Evolutionary conservation across 495 filamentous ascomycete genomes (phyloP).

Genomic region (Lasiosphaeria ovina): DNA sequence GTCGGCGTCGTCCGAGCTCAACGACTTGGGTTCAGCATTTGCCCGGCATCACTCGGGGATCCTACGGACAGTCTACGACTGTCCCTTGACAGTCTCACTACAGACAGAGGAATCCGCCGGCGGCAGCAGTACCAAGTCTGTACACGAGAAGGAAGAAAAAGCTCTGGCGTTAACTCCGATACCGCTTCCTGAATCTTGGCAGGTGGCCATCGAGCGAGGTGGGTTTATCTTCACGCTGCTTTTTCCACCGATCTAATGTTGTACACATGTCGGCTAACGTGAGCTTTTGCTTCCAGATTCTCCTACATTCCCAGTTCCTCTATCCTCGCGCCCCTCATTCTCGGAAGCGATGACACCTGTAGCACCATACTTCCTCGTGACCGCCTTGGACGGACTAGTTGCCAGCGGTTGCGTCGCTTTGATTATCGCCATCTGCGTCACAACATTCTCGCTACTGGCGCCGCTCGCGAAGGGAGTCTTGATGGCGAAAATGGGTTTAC

Average conservation of each 20-base stretch:
- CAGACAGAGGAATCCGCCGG: neutral
- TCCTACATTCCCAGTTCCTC: constrained; percentile 9
- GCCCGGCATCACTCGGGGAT: neutral
- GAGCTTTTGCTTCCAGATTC: constrained; percentile 5
- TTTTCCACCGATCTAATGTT: neutral
- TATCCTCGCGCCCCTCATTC: constrained; percentile 17
- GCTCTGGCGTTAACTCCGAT: constrained; percentile 7
- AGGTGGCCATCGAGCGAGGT: constrained; percentile 23
- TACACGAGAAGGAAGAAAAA: neutral
- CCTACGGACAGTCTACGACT: constrained; percentile 23
- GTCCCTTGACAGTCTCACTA: constrained; percentile 18
- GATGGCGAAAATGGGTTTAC: constrained; percentile 19
- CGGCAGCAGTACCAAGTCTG: too few species aligned
- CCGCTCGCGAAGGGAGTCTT: constrained; percentile 14
- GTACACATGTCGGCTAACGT: constrained; percentile 1
- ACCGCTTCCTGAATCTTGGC: constrained; percentile 21
- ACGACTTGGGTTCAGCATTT: constrained; percentile 15
- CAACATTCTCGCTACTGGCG: constrained; percentile 14
- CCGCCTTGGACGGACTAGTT: constrained; percentile 27
- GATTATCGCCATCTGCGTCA: constrained; percentile 21
- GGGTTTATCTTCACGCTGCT: neutral
- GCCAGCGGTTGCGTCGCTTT: constrained; percentile 22
- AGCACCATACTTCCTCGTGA: constrained; percentile 18
- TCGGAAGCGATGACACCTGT: constrained; percentile 19
- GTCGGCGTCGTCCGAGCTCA: constrained; percentile 8